A percentile compares a stretch with the other conserved stretches of the same genome.
Evolutionary conservation across 176 grass and related monocot genomes (phyloP).

Genomic region (Zea mays): Zm-B73-REFERENCE-NAM-5.0 NC_050103.1:4426001-4426500

Average conservation of each 20-base stretch:
- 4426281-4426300: constrained; percentile 53
- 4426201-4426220: constrained; percentile 92
- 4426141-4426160: constrained; percentile 81
- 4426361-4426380: constrained; percentile 92
- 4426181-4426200: constrained; percentile 82
- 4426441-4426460: constrained; percentile 97
- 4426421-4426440: constrained; percentile 85
- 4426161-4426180: constrained; percentile 89
- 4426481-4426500: constrained; percentile 78
- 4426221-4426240: constrained; percentile 74
- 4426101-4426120: constrained; percentile 92
- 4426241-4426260: constrained; percentile 54
- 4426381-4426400: constrained; percentile 57
- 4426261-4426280: constrained; percentile 47
- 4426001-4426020: constrained; percentile 54
- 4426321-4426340: constrained; percentile 85
- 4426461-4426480: constrained; percentile 83
- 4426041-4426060: constrained; percentile 74
- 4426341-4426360: constrained; percentile 92
- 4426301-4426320: constrained; percentile 78
- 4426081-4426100: constrained; percentile 91
- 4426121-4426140: constrained; percentile 99
- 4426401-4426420: constrained; percentile 62
- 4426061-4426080: constrained; percentile 71
- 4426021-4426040: constrained; percentile 88